These are phyloP conservation scores for Peniophora sp. DNA, from an alignment of 1,284 basidiomycete species.

Conservation along the genomic window DNA sequence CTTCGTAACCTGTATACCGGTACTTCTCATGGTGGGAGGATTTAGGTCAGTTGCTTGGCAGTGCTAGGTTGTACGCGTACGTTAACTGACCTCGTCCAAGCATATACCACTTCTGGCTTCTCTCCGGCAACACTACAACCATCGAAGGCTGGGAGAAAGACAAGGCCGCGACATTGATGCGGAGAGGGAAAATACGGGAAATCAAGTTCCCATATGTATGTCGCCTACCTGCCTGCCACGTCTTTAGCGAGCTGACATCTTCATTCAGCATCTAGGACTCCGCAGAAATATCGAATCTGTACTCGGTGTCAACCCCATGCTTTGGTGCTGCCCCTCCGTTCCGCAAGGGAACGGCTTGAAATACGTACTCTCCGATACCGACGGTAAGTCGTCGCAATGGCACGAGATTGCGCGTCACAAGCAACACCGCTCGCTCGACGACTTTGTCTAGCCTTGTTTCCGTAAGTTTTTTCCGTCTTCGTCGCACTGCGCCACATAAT, in stretches of 20 bases:
- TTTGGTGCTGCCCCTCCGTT: slow-evolving; percentile 80
- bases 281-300: slow-evolving; percentile 70
- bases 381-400: slow-evolving; percentile 61
- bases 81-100: slow-evolving; percentile 26
- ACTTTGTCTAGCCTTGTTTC: neutral
- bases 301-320: slow-evolving; percentile 63
- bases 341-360: slow-evolving; percentile 69
- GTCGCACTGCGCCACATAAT: neutral
- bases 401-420: slow-evolving; percentile 29
- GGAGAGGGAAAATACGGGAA: slow-evolving; percentile 81
- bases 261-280: slow-evolving; percentile 65
- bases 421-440: neutral
- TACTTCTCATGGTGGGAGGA: slow-evolving; percentile 77
- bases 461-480: neutral
- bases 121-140: slow-evolving; percentile 85
- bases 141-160: slow-evolving; percentile 99
- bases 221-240: slow-evolving; percentile 6
- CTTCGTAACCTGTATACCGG: slow-evolving; percentile 80
- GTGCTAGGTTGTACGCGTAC: neutral
- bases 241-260: neutral
- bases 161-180: slow-evolving; percentile 79
- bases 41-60: slow-evolving; percentile 52
- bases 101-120: slow-evolving; percentile 81
- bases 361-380: slow-evolving; percentile 62
- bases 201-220: slow-evolving; percentile 92